Conservation (phyloP, 1,139 yeast species). For the Geotrichum europaeum region DNA sequence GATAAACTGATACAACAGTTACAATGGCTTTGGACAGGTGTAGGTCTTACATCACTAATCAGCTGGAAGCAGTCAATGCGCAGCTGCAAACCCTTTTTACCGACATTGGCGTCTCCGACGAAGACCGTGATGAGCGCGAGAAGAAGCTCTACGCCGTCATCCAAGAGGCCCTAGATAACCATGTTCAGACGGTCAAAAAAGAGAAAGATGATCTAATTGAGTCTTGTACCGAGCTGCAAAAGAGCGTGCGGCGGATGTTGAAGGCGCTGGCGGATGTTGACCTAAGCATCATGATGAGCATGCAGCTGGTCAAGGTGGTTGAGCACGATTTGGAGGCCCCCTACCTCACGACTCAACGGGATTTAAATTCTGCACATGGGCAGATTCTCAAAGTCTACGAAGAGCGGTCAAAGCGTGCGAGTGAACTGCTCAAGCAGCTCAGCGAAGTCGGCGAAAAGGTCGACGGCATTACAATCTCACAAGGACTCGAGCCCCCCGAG, state of each 20-base stretch:
- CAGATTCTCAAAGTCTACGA: constrained; percentile 4
- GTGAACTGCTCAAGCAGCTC: constrained; percentile 7
- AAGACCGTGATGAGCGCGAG: constrained; percentile 29
- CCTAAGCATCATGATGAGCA: neutral
- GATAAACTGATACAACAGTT: neutral
- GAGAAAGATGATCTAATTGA: constrained; percentile 28
- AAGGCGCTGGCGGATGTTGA: neutral
- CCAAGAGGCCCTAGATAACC: constrained; percentile 29
- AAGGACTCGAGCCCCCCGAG: constrained; percentile 9
- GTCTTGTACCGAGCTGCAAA: constrained; percentile 22
- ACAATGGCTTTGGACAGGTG: constrained; percentile 18
- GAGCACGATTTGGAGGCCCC: constrained; percentile 6
- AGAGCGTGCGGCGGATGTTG: neutral
- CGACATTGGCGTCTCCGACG: constrained; percentile 31
- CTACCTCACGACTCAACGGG: neutral
- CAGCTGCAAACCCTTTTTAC: constrained; percentile 30
- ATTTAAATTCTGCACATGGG: neutral
- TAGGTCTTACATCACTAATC: constrained; percentile 28
- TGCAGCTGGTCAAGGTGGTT: neutral
- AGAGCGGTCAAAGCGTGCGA: constrained; percentile 9
- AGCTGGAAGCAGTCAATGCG: constrained; percentile 26
- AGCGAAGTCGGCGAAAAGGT: constrained; percentile 6
- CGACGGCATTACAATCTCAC: constrained; percentile 12
- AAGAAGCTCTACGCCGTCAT: constrained; percentile 28
- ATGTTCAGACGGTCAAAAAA: constrained; percentile 26